Evolutionary conservation across 2,329 filamentous ascomycete species (phyloP).

Genomic region (Botrytis cinerea): DNA sequence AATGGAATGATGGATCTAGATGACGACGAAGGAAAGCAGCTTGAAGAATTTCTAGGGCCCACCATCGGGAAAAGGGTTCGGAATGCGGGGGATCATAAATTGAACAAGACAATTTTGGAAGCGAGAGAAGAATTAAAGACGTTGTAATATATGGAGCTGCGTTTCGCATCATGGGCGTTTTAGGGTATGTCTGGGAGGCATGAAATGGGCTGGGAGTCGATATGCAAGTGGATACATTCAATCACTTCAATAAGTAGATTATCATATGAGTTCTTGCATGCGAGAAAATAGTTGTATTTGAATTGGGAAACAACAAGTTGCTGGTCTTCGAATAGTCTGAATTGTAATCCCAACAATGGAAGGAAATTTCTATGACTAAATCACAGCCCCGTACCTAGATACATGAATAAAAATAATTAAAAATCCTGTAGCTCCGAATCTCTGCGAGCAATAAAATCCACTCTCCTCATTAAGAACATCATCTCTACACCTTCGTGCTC

Average conservation of each 20-base stretch:
- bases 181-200: not conserved
- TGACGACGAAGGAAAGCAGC: conserved; percentile 28
- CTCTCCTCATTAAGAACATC: not conserved
- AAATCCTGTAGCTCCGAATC: not conserved
- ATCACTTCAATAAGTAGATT: not conserved
- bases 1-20: conserved; percentile 19
- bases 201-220: not conserved
- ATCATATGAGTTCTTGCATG: not conserved
- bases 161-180: conserved; percentile 11
- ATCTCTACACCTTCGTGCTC: no score
- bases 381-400: not conserved
- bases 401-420: not conserved
- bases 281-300: not conserved
- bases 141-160: not conserved
- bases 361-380: not conserved
- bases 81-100: conserved; percentile 33
- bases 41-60: conserved; percentile 40
- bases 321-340: not conserved
- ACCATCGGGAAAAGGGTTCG: conserved; percentile 38
- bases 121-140: conserved; percentile 12
- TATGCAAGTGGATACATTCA: not conserved
- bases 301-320: not conserved
- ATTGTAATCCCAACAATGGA: not conserved
- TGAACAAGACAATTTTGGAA: conserved; percentile 39
- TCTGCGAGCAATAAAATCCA: not conserved